A percentile compares a stretch with the other conserved stretches of the same genome.
phyloP scores from a whole-genome alignment of 2,329 filamentous ascomycete species.

The Geoglossum cookeanum region DNA sequence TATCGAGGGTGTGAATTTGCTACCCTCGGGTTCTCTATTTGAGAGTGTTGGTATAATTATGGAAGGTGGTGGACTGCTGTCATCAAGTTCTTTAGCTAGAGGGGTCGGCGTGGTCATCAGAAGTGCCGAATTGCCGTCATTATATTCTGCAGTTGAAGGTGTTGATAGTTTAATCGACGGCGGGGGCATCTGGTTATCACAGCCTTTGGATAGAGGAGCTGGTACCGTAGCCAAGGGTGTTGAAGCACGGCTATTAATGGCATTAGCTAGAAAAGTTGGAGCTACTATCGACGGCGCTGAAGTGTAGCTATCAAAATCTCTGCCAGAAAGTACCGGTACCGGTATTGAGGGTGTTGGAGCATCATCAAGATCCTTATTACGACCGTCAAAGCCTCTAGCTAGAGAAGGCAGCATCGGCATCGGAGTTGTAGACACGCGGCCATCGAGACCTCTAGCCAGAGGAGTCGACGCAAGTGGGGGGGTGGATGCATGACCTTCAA shows the following conservation, averaged over 20 bases:
- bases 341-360: not conserved
- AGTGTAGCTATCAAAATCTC: not conserved
- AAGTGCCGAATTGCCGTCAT: not conserved
- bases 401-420: not conserved
- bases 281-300: not conserved
- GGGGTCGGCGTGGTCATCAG: not conserved
- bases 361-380: not conserved
- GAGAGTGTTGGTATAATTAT: not conserved
- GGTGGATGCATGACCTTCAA: not conserved
- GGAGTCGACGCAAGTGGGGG: no score
- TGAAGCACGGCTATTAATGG: not conserved
- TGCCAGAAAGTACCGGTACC: not conserved
- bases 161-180: no score
- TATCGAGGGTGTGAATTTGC: not conserved
- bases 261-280: not conserved
- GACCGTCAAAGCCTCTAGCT: not conserved
- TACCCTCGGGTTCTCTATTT: not conserved
- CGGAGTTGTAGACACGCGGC: not conserved
- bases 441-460: no score
- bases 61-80: not conserved
- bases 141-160: no score
- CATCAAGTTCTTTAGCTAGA: not conserved
- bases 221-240: no score
- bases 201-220: no score
- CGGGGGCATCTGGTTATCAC: not conserved